Percentiles rank a stretch among this genome's conserved stretches.
phyloP scores from a whole-genome alignment of 2,329 filamentous ascomycete species.

The Cercospora citrullina region DNA sequence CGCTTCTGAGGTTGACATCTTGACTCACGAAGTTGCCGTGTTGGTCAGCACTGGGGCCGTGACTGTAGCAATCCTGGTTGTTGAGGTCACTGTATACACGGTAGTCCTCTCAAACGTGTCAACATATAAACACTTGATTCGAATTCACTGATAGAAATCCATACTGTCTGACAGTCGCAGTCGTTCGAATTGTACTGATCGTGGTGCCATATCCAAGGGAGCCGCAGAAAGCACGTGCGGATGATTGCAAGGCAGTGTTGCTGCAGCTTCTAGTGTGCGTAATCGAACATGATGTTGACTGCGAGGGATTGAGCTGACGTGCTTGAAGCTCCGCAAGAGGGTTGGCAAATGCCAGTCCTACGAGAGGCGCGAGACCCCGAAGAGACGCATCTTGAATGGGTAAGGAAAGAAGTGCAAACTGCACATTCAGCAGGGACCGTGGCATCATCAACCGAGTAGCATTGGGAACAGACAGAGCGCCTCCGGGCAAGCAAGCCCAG shows the following conservation, averaged over 20 bases:
- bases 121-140: not conserved
- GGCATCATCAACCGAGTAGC: not conserved
- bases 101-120: not conserved
- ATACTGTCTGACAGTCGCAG: not conserved
- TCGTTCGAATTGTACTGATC: not conserved
- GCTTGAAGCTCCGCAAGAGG: not conserved
- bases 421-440: not conserved
- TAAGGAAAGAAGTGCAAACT: not conserved
- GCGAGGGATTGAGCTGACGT: not conserved
- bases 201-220: not conserved
- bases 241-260: not conserved
- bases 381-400: not conserved
- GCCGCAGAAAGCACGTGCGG: not conserved
- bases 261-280: not conserved
- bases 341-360: not conserved
- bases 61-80: not conserved
- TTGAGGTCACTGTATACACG: not conserved
- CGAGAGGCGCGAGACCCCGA: not conserved
- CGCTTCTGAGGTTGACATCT: not conserved
- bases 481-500: not conserved
- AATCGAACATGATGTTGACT: not conserved
- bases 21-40: not conserved
- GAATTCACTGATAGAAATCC: not conserved
- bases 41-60: not conserved
- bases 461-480: not conserved